phyloP scores from a whole-genome alignment of 2,329 filamentous ascomycete genomes.

The Pyrenophora graminea region DNA sequence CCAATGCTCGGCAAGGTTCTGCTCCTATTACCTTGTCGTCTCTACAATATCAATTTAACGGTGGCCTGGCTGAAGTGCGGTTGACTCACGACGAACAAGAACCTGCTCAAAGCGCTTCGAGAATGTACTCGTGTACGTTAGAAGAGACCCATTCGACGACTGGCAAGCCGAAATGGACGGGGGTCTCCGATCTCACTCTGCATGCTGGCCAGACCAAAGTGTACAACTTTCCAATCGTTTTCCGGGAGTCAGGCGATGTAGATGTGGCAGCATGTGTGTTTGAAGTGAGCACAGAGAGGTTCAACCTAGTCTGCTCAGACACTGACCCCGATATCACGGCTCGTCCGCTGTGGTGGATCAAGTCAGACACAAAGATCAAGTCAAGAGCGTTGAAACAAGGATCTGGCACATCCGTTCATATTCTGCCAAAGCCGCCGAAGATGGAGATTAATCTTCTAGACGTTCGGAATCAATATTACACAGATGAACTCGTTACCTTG shows the following conservation, averaged over 20 bases:
- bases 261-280: constrained; percentile 68
- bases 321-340: constrained; percentile 44
- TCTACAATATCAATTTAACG: constrained; percentile 59
- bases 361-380: constrained; percentile 28
- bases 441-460: constrained; percentile 73
- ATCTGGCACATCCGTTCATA: constrained; percentile 62
- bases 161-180: constrained; percentile 53
- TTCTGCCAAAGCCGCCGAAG: constrained; percentile 90
- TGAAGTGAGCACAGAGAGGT: constrained; percentile 65
- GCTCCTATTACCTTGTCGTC: constrained; percentile 54
- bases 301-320: constrained; percentile 70
- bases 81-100: constrained; percentile 31
- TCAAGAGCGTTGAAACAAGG: constrained; percentile 36
- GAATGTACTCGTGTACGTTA: constrained; percentile 26
- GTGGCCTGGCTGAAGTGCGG: constrained; percentile 44
- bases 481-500: constrained; percentile 74
- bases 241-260: constrained; percentile 82
- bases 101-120: constrained; percentile 16
- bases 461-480: constrained; percentile 75
- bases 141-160: constrained; percentile 32
- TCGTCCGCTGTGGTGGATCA: constrained; percentile 42
- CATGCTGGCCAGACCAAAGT: constrained; percentile 69
- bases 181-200: constrained; percentile 67
- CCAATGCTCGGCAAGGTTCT: constrained; percentile 52
- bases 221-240: constrained; percentile 70